phyloP scores from a whole-genome alignment of 2,329 filamentous ascomycete genomes.

The Paracamarosporium sp. region DNA sequence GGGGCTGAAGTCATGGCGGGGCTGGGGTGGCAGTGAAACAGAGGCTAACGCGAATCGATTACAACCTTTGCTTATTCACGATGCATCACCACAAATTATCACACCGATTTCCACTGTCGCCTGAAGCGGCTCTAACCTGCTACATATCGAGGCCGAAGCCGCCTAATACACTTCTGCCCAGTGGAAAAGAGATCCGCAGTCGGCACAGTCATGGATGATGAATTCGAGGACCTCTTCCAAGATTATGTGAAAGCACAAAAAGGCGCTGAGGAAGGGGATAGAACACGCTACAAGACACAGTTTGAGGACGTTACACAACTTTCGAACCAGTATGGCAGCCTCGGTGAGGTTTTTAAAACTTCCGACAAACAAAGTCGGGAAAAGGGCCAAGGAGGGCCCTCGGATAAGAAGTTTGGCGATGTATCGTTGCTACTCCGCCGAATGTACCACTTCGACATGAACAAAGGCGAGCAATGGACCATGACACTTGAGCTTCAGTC shows the following conservation, averaged over 20 bases:
- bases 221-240: not conserved
- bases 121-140: not conserved
- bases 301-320: conserved; percentile 3
- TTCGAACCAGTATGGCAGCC: not conserved
- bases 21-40: not conserved
- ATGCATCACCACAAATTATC: not conserved
- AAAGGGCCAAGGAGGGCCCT: not conserved
- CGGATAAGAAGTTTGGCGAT: conserved; percentile 3
- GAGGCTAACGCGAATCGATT: not conserved
- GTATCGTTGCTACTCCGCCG: not conserved
- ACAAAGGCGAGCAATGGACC: conserved; percentile 4
- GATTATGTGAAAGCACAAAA: not conserved
- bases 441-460: conserved; percentile 1
- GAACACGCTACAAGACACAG: not conserved
- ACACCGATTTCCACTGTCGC: too few relatives aligned
- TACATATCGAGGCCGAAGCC: not conserved
- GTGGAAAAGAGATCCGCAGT: too few relatives aligned
- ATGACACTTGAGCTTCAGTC: conserved; percentile 2
- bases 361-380: conserved; percentile 4
- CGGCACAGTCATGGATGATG: not conserved
- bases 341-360: not conserved
- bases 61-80: not conserved
- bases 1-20: not conserved
- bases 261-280: not conserved
- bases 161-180: not conserved